A percentile compares a stretch with the other conserved stretches of the same genome.
Conservation (phyloP, 306 rosid species). For the Argentina anserina region DNA sequence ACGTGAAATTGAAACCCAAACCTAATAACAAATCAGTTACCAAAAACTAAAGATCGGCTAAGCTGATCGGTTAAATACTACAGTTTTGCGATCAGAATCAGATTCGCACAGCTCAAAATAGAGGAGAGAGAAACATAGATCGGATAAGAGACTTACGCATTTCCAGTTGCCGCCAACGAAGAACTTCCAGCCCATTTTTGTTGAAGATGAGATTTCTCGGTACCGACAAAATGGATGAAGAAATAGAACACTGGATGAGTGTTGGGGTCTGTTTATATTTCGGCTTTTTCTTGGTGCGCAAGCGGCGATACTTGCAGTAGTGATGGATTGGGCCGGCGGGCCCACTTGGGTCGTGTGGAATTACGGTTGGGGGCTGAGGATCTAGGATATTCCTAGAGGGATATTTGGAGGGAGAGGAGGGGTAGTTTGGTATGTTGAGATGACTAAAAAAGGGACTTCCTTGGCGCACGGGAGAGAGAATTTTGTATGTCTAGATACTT, state of each 20-base stretch:
- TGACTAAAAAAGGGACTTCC: background rate
- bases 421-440: background rate
- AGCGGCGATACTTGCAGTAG: background rate
- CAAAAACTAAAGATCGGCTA: background rate
- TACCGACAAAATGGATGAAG: conserved; percentile 8
- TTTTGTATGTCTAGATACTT: no score
- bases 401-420: no score
- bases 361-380: background rate
- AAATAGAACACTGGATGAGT: no score
- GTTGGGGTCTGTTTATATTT: background rate
- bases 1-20: no score
- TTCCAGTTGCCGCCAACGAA: conserved; percentile 61
- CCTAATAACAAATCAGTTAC: background rate
- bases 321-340: background rate
- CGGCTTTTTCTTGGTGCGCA: conserved; percentile 6
- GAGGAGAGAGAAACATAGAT: background rate
- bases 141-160: conserved; percentile 39
- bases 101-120: conserved; percentile 12
- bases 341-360: background rate
- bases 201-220: background rate
- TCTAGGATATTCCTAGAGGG: background rate
- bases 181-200: conserved; percentile 41
- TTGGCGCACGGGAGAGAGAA: background rate
- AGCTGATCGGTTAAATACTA: background rate
- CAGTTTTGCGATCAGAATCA: background rate